Percentiles rank a stretch among this genome's conserved stretches.
phyloP scores from a whole-genome alignment of 805 yeast species.

The Sporopachydermia lactativora region DNA sequence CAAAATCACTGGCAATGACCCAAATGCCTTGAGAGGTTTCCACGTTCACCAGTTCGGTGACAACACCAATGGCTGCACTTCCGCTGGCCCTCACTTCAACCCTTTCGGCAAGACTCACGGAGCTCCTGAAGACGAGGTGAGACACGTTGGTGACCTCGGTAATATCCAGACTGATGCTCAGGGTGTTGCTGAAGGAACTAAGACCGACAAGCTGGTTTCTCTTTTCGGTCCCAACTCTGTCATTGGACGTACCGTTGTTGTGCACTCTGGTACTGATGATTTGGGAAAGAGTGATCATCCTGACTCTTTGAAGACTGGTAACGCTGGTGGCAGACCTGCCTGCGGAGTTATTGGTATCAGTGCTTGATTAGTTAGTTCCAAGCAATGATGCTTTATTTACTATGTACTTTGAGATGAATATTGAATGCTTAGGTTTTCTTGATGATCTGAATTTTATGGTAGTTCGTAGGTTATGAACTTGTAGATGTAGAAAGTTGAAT shows the following conservation, averaged over 20 bases:
- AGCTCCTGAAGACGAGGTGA: conserved; percentile 62
- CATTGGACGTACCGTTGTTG: conserved; percentile 90
- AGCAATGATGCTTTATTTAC: too few species aligned
- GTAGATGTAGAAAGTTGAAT: too few species aligned
- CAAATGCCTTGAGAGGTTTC: conserved; percentile 91
- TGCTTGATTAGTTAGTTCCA: conserved; percentile 35
- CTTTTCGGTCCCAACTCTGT: conserved; percentile 79
- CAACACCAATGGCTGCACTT: conserved; percentile 97
- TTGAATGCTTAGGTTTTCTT: too few species aligned
- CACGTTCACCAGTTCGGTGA: conserved; percentile 98
- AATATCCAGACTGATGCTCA: conserved; percentile 75
- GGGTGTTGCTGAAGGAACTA: conserved; percentile 87
- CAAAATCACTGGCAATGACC: conserved; percentile 80
- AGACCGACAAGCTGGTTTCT: conserved; percentile 63
- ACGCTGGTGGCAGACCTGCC: conserved; percentile 97
- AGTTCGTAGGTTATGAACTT: too few species aligned
- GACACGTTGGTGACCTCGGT: conserved; percentile 96
- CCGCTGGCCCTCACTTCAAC: conserved; percentile 97
- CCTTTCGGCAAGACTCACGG: conserved; percentile 83
- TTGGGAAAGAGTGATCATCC: conserved; percentile 89
- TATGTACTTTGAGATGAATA: too few species aligned
- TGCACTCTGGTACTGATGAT: conserved; percentile 88
- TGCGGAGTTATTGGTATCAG: conserved; percentile 93
- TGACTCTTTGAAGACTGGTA: conserved; percentile 89
- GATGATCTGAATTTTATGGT: too few species aligned